phyloP scores from a whole-genome alignment of 1,139 yeast genomes.

The Hansenula sp. region DNA sequence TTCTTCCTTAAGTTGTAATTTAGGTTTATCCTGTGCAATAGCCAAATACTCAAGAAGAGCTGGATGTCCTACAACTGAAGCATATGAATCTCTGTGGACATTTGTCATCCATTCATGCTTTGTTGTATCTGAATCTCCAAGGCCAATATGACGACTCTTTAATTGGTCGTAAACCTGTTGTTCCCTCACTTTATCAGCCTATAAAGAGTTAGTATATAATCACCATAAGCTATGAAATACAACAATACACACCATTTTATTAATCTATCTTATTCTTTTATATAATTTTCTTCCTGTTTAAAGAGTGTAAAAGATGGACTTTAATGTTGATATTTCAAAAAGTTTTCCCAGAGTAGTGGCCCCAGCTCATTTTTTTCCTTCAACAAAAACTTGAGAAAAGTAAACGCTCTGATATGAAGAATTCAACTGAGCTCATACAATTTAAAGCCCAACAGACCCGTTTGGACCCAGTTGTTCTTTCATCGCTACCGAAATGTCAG shows the following conservation, averaged over 20 bases:
- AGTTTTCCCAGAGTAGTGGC: neutral
- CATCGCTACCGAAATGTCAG: neutral
- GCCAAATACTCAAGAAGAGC: conserved; percentile 61
- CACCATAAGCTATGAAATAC: too few species aligned
- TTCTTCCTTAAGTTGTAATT: conserved; percentile 40
- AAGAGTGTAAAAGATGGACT: too few species aligned
- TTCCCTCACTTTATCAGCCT: conserved; percentile 70
- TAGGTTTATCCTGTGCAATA: conserved; percentile 55
- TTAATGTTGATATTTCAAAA: neutral
- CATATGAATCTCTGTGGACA: conserved; percentile 69
- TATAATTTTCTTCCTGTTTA: neutral
- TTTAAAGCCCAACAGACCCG: too few species aligned
- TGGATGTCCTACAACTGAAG: conserved; percentile 68
- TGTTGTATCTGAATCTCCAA: conserved; percentile 69
- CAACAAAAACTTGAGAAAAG: too few species aligned
- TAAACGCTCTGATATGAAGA: too few species aligned
- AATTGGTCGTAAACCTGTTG: conserved; percentile 56
- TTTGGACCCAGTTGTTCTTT: too few species aligned
- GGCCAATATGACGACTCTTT: conserved; percentile 61
- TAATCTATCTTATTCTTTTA: neutral
- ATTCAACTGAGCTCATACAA: too few species aligned
- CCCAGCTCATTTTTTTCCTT: neutral
- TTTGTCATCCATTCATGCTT: conserved; percentile 55
- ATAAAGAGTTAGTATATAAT: neutral
- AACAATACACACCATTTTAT: conserved; percentile 1